Evolutionary conservation across 2,329 filamentous ascomycete species (phyloP), one percentile per base, ranked within the genome.

Genomic region (Aspergillus melleus): DNA sequence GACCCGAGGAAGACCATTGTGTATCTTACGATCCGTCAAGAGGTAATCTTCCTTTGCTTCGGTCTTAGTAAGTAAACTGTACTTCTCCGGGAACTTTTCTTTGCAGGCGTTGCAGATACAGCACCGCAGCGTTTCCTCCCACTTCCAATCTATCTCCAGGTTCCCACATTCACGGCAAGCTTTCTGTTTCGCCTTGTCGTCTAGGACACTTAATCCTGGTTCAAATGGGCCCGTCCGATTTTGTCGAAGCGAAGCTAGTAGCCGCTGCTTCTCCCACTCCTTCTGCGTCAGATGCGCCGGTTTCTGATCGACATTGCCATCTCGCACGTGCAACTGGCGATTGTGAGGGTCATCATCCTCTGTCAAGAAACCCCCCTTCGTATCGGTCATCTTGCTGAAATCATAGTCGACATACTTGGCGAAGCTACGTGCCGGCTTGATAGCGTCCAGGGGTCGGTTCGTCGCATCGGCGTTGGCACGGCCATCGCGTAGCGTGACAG

Each of bases 371-470:
- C 95, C 95, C 63, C 95, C 95, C 73, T 97, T 97, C 0, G 94
- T 98, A 75, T 99, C 95, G 6, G 90, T 96, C 92, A 99, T 98
- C 78, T 94, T 90, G 73, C 90, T 94, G 78, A 99, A 95, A 76
- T 99, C 95, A 79, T 97, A 98, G 72, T 99, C 95, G 71, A 99
- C 93, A 73, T 90, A 98, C 74, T 95, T 94, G 61, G 90, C 87
- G 67, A 98, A 97, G 71, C 96, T 97, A 70, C 88, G 86, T 44
- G 91, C 91, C 0, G 94, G 89, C 57, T 87, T 88, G 53, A 96
- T 88, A 5, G 79, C 74, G 50, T 82, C 75, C 32, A 78, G 70
- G 6, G 77, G 78, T 10, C 76, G 73, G 32, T 68, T 67, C 6
- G 74, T 70, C 8, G 73, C 79, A 49, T 75, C 32, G 22, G 57